These are phyloP conservation scores for Acidomyces sp. DNA, from an alignment of 495 filamentous ascomycete species.

Conservation along the genomic window DNA sequence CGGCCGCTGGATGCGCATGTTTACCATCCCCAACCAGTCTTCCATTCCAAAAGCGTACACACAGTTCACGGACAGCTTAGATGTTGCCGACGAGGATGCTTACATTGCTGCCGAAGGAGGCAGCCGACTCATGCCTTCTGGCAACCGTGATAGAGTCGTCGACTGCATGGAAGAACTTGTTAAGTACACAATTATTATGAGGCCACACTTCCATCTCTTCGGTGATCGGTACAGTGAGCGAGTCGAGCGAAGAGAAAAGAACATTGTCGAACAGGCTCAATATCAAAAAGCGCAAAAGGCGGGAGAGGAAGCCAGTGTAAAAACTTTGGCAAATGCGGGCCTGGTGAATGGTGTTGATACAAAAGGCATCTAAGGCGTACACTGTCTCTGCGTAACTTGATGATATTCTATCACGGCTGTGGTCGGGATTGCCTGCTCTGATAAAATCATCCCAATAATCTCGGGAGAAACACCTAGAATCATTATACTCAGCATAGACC, in stretches of 20 bases:
- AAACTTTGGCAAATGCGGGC: not conserved
- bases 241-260: slow-evolving; percentile 33
- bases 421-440: too few relatives aligned
- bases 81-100: slow-evolving; percentile 12
- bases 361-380: not conserved
- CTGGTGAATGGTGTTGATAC: slow-evolving; percentile 6
- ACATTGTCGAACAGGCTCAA: slow-evolving; percentile 19
- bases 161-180: slow-evolving; percentile 73
- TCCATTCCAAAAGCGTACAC: slow-evolving; percentile 53
- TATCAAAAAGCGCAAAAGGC: slow-evolving; percentile 4
- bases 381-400: not conserved
- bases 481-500: too few relatives aligned
- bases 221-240: slow-evolving; percentile 53
- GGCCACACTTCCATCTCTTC: slow-evolving; percentile 48
- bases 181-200: slow-evolving; percentile 57
- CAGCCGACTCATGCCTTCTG: slow-evolving; percentile 44
- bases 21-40: slow-evolving; percentile 57
- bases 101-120: slow-evolving; percentile 31
- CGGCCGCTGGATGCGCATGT: slow-evolving; percentile 71
- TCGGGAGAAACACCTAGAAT: too few relatives aligned
- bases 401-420: too few relatives aligned
- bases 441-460: too few relatives aligned
- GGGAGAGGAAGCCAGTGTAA: slow-evolving; percentile 4
- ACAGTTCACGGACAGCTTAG: slow-evolving; percentile 44
- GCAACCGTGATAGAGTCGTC: slow-evolving; percentile 52